A percentile compares a stretch with the other conserved stretches of the same genome.
These are phyloP conservation scores for Trametes cingulata DNA, from an alignment of 768 basidiomycete species.

Conservation along the genomic window DNA sequence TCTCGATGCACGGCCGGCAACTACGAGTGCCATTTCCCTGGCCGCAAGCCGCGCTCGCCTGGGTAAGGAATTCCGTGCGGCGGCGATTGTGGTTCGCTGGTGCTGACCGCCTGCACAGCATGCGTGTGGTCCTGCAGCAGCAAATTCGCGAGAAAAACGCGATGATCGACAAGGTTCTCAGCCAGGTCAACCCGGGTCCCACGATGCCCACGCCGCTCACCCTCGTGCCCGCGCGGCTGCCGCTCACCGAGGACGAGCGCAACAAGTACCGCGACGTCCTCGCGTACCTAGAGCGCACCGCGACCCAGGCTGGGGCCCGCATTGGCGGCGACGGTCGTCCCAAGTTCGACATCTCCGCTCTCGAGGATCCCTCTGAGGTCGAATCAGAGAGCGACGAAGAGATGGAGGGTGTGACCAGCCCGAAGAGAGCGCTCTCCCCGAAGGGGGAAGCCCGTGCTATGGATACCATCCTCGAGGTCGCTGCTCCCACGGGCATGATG, in stretches of 20 bases:
- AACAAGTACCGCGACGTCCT: constrained; percentile 32
- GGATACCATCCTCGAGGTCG: constrained; percentile 20
- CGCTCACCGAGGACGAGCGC: constrained; percentile 28
- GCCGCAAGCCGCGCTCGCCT: constrained; percentile 36
- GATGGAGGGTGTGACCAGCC: constrained; percentile 16
- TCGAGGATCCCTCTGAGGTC: constrained; percentile 32
- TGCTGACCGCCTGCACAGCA: constrained; percentile 17
- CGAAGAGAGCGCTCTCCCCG: constrained; percentile 15
- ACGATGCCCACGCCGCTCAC: constrained; percentile 32
- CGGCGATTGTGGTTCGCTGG: background rate
- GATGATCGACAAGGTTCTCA: constrained; percentile 29
- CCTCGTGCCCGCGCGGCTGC: constrained; percentile 30
- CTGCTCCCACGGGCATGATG: constrained; percentile 24
- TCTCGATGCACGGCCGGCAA: constrained; percentile 30
- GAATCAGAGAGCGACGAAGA: constrained; percentile 28
- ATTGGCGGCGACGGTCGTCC: constrained; percentile 23
- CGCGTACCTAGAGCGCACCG: constrained; percentile 32
- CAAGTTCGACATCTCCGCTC: constrained; percentile 32
- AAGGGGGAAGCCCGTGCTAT: constrained; percentile 11
- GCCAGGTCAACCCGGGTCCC: constrained; percentile 29
- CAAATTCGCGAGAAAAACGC: constrained; percentile 37
- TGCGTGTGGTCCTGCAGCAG: constrained; percentile 33
- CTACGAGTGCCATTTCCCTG: constrained; percentile 34
- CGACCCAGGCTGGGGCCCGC: constrained; percentile 20
- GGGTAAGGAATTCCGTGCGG: constrained; percentile 25